phyloP scores from a whole-genome alignment of 1,139 yeast genomes.

The Pneumocystis carinii region DNA sequence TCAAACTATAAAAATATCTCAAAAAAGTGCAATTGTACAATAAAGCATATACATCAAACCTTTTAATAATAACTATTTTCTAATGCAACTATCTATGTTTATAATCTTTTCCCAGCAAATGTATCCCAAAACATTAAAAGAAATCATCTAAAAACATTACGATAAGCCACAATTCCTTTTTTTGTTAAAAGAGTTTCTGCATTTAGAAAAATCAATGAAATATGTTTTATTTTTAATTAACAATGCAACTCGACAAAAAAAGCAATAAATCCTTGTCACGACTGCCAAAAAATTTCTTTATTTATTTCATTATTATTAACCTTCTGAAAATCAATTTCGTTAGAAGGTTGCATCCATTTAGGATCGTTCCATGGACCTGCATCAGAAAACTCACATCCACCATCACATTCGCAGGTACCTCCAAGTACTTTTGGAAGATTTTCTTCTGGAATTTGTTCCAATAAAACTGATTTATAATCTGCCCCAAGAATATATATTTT shows the following conservation, averaged over 20 bases:
- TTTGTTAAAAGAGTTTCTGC: not conserved
- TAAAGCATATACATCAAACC: not conserved
- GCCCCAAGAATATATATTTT: slow-evolving; percentile 81
- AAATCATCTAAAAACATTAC: not conserved
- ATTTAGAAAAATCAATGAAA: not conserved
- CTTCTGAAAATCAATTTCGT: not conserved
- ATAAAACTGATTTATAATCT: slow-evolving; percentile 61
- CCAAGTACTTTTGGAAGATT: slow-evolving; percentile 87
- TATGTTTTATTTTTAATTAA: not conserved
- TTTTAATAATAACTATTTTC: not conserved
- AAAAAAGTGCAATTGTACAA: not conserved
- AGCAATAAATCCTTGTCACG: not conserved
- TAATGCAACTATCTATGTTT: not conserved
- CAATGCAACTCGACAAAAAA: not conserved
- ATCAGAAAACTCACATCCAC: slow-evolving; percentile 73
- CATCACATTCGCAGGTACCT: slow-evolving; percentile 58
- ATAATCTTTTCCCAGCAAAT: not conserved
- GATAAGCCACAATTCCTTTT: not conserved
- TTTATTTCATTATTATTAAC: not conserved
- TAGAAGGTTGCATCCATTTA: slow-evolving; percentile 34
- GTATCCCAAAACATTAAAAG: not conserved
- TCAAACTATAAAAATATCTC: not conserved
- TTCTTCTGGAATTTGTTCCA: slow-evolving; percentile 84
- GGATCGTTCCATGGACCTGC: slow-evolving; percentile 96
- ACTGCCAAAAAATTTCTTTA: not conserved